phyloP scores from a whole-genome alignment of 805 yeast genomes.

The Teunomyces gatunensis region DNA sequence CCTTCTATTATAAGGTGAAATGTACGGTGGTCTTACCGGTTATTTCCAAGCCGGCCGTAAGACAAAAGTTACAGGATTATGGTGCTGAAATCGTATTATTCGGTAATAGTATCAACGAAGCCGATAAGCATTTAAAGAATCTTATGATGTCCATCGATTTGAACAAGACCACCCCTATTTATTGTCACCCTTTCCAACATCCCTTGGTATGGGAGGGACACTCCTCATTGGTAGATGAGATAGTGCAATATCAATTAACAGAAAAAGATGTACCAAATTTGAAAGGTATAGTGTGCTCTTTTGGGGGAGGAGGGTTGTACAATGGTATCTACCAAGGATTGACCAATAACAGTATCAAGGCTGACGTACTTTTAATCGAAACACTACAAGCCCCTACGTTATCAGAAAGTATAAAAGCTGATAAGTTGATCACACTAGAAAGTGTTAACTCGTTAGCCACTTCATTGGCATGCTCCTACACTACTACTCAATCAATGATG shows the following conservation, averaged over 20 bases:
- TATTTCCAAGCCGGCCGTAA: constrained; percentile 45
- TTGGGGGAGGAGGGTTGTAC: constrained; percentile 60
- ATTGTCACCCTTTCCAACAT: constrained; percentile 56
- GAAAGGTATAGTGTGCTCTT: constrained; percentile 50
- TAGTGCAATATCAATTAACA: constrained; percentile 27
- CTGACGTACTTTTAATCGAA: constrained; percentile 47
- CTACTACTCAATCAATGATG: constrained; percentile 49
- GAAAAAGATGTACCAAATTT: constrained; percentile 19
- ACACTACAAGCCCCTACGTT: constrained; percentile 64
- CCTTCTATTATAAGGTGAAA: constrained; percentile 31
- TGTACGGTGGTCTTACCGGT: constrained; percentile 65
- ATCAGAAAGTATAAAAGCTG: constrained; percentile 46
- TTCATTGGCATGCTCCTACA: constrained; percentile 60
- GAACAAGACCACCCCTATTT: constrained; percentile 33
- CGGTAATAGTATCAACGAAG: constrained; percentile 50
- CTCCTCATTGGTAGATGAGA: constrained; percentile 45
- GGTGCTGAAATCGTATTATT: constrained; percentile 52
- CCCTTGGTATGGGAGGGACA: constrained; percentile 57
- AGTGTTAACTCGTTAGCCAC: constrained; percentile 58
- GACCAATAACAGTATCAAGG: constrained; percentile 23
- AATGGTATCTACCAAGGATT: constrained; percentile 51
- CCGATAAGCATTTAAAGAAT: constrained; percentile 42
- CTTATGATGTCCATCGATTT: constrained; percentile 17
- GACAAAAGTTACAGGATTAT: constrained; percentile 40
- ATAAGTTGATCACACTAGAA: constrained; percentile 41